These are phyloP conservation scores for Chaetomium olivaceum DNA, from an alignment of 2,329 filamentous ascomycete species.

Conservation along the genomic window DNA sequence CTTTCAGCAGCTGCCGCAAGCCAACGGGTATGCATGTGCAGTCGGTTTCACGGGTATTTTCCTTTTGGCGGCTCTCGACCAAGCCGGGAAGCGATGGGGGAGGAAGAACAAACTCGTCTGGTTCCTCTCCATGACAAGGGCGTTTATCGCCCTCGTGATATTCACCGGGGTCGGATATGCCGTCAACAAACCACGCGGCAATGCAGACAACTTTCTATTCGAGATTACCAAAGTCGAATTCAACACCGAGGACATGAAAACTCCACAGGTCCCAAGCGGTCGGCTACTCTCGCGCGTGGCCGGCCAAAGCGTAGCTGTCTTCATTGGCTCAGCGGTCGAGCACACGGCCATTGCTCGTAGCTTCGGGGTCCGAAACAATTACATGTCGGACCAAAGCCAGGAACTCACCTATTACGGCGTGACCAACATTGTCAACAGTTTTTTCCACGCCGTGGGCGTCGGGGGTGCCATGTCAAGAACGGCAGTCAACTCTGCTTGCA, in stretches of 20 bases:
- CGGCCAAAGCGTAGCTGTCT: constrained; percentile 57
- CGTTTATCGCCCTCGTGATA: constrained; percentile 60
- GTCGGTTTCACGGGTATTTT: constrained; percentile 60
- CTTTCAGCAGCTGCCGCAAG: constrained; percentile 56
- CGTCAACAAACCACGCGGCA: constrained; percentile 55
- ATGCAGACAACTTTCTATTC: constrained; percentile 51
- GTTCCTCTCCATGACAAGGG: constrained; percentile 60
- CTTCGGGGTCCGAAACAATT: constrained; percentile 62
- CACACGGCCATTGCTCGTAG: constrained; percentile 66
- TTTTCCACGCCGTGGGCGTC: constrained; percentile 64
- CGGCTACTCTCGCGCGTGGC: constrained; percentile 55
- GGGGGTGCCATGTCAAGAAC: constrained; percentile 68
- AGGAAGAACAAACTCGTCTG: constrained; percentile 58
- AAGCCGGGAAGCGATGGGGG: constrained; percentile 60
- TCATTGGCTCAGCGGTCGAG: constrained; percentile 62
- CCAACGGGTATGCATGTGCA: constrained; percentile 58
- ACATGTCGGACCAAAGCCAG: constrained; percentile 64
- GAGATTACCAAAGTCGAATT: constrained; percentile 59
- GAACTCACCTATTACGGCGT: constrained; percentile 65
- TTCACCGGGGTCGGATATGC: constrained; percentile 65
- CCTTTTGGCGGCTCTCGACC: constrained; percentile 57
- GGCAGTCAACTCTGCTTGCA: constrained; percentile 65
- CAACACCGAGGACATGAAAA: constrained; percentile 48
- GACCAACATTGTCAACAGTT: constrained; percentile 63
- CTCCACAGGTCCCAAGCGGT: constrained; percentile 50